Percentiles rank a stretch among this genome's conserved stretches.
Conservation (phyloP, 148 eudicot genomes). For the Diospyros lotus region DNA sequence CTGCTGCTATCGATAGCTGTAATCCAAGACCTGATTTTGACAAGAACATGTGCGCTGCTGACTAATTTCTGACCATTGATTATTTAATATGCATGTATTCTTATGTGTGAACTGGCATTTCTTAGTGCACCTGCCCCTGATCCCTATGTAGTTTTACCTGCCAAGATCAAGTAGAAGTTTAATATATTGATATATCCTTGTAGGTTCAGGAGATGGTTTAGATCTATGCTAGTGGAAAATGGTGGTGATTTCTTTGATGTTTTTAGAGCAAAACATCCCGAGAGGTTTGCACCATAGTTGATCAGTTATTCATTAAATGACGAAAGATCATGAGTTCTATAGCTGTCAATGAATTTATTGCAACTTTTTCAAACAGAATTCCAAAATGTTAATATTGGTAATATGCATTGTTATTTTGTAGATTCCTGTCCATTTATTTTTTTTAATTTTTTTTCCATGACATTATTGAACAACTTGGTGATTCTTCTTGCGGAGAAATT, state of each 20-base stretch:
- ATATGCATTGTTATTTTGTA: background rate
- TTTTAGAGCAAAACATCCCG: conserved; percentile 32
- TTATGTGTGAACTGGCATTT: background rate
- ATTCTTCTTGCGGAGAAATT: background rate
- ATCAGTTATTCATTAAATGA: background rate
- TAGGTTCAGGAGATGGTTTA: conserved; percentile 92
- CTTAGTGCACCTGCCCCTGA: background rate
- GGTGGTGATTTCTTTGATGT: conserved; percentile 76
- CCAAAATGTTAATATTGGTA: background rate
- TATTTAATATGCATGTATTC: conserved; percentile 2
- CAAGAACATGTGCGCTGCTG: conserved; percentile 68
- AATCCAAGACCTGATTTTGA: conserved; percentile 90
- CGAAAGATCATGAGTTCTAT: background rate
- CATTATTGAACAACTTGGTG: background rate
- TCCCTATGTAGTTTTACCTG: background rate
- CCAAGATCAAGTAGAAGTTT: background rate
- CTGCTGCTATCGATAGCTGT: conserved; percentile 84
- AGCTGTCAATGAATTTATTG: background rate
- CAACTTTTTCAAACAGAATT: background rate
- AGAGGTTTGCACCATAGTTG: conserved; percentile 17
- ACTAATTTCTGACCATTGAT: background rate
- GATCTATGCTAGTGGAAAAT: conserved; percentile 58
- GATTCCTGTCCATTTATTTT: background rate
- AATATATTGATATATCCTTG: conserved; percentile 12
- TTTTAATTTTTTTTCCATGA: background rate